These are phyloP conservation scores for Chaetomium cochliodes DNA, from an alignment of 495 filamentous ascomycete genomes.

Conservation along the genomic window DNA sequence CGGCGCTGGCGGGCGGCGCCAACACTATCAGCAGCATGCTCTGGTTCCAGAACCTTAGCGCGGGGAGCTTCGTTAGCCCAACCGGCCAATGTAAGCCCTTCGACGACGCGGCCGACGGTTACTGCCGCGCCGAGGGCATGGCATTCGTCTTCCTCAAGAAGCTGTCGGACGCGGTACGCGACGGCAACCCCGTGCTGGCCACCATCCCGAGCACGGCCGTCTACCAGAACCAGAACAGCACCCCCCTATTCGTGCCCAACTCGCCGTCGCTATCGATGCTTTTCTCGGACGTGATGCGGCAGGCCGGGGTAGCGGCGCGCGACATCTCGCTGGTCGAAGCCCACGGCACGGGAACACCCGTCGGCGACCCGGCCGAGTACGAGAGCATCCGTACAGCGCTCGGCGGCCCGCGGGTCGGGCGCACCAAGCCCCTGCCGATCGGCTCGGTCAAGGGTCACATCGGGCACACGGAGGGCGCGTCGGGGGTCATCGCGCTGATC, in stretches of 20 bases:
- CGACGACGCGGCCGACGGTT: constrained; percentile 59
- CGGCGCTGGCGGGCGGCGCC: constrained; percentile 39
- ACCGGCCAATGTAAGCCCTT: constrained; percentile 51
- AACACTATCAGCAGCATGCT: constrained; percentile 48
- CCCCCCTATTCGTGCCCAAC: constrained; percentile 8
- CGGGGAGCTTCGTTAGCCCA: neutral
- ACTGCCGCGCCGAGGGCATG: constrained; percentile 59
- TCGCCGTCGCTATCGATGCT: neutral
- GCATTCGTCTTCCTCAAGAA: constrained; percentile 54
- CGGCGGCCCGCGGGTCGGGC: neutral
- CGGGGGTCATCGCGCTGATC: neutral
- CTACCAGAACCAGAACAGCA: constrained; percentile 7
- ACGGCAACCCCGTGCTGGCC: neutral
- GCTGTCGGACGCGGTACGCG: constrained; percentile 46
- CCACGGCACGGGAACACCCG: constrained; percentile 1
- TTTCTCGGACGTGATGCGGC: neutral
- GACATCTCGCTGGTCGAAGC: neutral
- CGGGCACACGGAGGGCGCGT: neutral
- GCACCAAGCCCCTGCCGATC: neutral
- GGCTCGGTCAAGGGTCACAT: neutral
- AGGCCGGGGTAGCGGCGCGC: neutral
- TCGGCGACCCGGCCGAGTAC: constrained; percentile 4
- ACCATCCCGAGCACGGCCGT: neutral
- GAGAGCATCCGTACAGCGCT: neutral
- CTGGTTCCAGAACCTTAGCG: constrained; percentile 38